These are phyloP conservation scores for Kernera saxatilis DNA, from an alignment of 345 rosid genomes.

Conservation along the genomic window DNA sequence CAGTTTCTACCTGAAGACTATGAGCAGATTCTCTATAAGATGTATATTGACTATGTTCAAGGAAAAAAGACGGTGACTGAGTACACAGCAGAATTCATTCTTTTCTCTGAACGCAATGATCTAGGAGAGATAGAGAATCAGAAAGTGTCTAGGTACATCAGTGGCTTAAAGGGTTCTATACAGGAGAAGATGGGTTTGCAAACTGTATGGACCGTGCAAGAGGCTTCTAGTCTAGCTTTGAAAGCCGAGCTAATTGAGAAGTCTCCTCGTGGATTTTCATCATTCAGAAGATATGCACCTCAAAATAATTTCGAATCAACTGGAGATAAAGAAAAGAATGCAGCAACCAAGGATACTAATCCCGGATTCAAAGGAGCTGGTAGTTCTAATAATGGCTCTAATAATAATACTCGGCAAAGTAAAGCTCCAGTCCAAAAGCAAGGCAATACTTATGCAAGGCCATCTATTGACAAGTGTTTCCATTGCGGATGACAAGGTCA, in stretches of 20 bases:
- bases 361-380: background rate
- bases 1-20: background rate
- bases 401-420: background rate
- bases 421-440: background rate
- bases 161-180: background rate
- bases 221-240: background rate
- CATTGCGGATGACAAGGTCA: background rate
- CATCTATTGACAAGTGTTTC: background rate
- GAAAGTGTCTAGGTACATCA: background rate
- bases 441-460: background rate
- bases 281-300: background rate
- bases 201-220: background rate
- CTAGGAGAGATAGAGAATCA: background rate
- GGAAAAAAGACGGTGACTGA: background rate
- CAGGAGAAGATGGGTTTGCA: background rate
- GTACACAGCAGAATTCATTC: background rate
- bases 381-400: background rate
- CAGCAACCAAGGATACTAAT: too few species aligned
- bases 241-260: background rate
- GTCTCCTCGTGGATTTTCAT: background rate
- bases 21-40: background rate
- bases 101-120: background rate
- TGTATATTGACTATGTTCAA: background rate
- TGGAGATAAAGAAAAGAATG: background rate
- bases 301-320: background rate